These are phyloP conservation scores for Linnemannia schmuckeri DNA, from an alignment of 192 early-diverging fungal species.

Conservation along the genomic window DNA sequence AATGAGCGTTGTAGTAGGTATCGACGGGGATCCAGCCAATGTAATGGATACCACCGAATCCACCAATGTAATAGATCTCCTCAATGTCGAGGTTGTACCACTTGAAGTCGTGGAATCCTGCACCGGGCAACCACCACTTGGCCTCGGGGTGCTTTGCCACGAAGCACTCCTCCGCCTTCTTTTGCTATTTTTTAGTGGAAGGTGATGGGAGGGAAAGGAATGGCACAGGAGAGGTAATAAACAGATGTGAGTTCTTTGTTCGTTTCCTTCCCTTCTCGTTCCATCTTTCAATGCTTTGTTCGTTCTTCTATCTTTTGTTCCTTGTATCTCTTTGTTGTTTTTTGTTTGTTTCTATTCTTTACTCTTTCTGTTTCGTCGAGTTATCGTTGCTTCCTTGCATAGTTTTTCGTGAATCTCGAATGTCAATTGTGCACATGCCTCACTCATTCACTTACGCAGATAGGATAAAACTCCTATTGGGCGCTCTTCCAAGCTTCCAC, in stretches of 20 bases:
- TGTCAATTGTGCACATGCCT: too few relatives aligned
- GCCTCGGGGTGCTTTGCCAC: constrained; percentile 59
- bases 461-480: background rate
- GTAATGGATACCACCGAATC: constrained; percentile 66
- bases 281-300: too few relatives aligned
- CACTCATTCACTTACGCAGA: too few relatives aligned
- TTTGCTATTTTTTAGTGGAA: background rate
- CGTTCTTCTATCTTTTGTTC: too few relatives aligned
- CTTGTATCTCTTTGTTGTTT: too few relatives aligned
- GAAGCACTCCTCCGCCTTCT: constrained; percentile 54
- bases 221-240: background rate
- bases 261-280: too few relatives aligned
- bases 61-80: constrained; percentile 66
- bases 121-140: constrained; percentile 36
- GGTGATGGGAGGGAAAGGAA: too few relatives aligned
- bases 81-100: constrained; percentile 61
- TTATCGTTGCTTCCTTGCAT: too few relatives aligned
- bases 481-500: background rate
- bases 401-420: too few relatives aligned
- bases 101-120: constrained; percentile 62
- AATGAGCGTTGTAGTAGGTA: constrained; percentile 48
- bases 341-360: too few relatives aligned
- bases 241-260: too few relatives aligned
- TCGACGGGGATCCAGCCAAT: constrained; percentile 66
- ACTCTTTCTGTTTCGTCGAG: too few relatives aligned